Percentiles rank a stretch among this genome's conserved stretches.
phyloP scores from a whole-genome alignment of 2,329 filamentous ascomycete genomes.

The Epichloe sibirici region DNA sequence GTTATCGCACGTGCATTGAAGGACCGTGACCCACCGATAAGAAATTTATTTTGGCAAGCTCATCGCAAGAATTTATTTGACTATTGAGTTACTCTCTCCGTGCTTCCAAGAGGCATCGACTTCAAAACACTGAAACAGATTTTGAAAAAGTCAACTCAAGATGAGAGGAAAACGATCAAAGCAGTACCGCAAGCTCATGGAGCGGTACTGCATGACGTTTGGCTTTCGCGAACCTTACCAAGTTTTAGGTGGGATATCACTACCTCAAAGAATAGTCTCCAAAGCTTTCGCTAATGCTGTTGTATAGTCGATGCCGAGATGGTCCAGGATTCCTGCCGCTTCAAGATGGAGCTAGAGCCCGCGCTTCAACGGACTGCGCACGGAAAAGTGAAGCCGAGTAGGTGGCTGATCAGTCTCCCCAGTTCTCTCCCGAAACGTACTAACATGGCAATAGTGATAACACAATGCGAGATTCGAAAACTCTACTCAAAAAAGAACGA shows the following conservation, averaged over 20 bases:
- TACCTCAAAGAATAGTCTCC: conserved; percentile 1
- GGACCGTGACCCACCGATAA: conserved; percentile 17
- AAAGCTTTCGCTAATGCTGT: conserved; percentile 5
- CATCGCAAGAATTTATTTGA: background rate
- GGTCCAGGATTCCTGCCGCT: conserved; percentile 65
- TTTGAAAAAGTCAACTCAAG: conserved; percentile 10
- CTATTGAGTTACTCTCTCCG: background rate
- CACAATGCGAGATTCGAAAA: conserved; percentile 69
- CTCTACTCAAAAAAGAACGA: conserved; percentile 53
- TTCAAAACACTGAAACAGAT: background rate
- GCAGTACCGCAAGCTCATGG: conserved; percentile 72
- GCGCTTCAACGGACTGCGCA: conserved; percentile 74
- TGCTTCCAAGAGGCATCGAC: background rate
- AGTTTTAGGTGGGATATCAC: conserved; percentile 48
- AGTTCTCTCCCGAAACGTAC: conserved; percentile 2
- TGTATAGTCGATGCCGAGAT: conserved; percentile 67
- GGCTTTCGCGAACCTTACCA: conserved; percentile 93
- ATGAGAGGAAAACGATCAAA: conserved; percentile 42
- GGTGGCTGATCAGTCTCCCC: conserved; percentile 17
- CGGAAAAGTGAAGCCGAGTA: conserved; percentile 72
- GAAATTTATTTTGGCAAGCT: conserved; percentile 25
- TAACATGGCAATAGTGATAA: conserved; percentile 47
- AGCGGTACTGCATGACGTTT: conserved; percentile 77
- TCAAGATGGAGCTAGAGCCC: conserved; percentile 78
- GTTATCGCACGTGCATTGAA: conserved; percentile 24